phyloP scores from a whole-genome alignment of 2,329 filamentous ascomycete genomes.

The Sporothrix variecibatus region DNA sequence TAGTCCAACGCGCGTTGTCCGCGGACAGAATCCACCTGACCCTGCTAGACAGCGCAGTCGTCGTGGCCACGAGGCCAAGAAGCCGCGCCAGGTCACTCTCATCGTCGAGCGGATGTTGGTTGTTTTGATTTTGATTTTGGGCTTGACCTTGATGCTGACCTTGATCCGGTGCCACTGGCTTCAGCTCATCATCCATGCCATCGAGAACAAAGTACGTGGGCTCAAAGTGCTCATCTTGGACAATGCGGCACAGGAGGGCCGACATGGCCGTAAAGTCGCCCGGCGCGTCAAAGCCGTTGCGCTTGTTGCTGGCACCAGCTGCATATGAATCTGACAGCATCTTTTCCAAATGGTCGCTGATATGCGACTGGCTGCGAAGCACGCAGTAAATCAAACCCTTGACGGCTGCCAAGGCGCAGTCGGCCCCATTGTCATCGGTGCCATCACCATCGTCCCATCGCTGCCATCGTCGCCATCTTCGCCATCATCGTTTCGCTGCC shows the following conservation, averaged over 20 bases:
- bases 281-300: neutral
- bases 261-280: conserved; percentile 1
- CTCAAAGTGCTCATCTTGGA: neutral
- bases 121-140: too few species aligned
- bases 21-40: neutral
- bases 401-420: neutral
- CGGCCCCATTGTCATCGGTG: neutral
- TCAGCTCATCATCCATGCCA: neutral
- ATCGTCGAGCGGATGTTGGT: neutral
- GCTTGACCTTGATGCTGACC: neutral
- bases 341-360: neutral
- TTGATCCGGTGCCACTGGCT: neutral
- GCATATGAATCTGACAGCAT: neutral
- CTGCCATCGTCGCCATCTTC: neutral
- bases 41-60: neutral
- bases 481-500: neutral
- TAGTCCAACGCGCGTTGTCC: neutral
- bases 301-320: neutral
- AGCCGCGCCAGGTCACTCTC: neutral
- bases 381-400: neutral
- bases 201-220: neutral
- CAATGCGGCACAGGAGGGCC: neutral
- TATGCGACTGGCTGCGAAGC: neutral
- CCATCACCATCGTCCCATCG: neutral
- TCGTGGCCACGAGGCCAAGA: neutral